These are phyloP conservation scores for Tagetes erecta DNA, from an alignment of 129 eudicot genomes.

Conservation along the genomic window DNA sequence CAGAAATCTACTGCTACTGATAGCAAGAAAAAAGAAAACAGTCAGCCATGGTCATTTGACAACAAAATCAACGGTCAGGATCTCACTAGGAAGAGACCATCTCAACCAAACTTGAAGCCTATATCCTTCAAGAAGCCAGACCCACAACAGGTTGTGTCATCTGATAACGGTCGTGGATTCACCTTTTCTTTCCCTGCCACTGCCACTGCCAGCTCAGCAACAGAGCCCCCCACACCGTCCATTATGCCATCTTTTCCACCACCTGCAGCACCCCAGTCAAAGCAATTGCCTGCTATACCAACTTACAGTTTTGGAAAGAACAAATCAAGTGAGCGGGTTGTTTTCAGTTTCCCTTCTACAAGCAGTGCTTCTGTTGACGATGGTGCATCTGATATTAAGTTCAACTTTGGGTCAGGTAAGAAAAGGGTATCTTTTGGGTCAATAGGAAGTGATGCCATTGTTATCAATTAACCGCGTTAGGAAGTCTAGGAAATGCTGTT, in stretches of 20 bases:
- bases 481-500: slow-evolving; percentile 9
- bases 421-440: slow-evolving; percentile 58
- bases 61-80: slow-evolving; percentile 43
- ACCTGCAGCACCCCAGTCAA: slow-evolving; percentile 33
- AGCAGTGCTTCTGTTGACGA: slow-evolving; percentile 38
- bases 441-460: slow-evolving; percentile 50
- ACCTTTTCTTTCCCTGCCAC: slow-evolving; percentile 70
- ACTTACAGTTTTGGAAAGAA: slow-evolving; percentile 61
- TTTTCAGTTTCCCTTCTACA: slow-evolving; percentile 68
- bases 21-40: slow-evolving; percentile 26
- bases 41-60: slow-evolving; percentile 36
- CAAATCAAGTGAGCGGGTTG: slow-evolving; percentile 49
- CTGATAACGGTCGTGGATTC: slow-evolving; percentile 57
- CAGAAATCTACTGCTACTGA: slow-evolving; percentile 25
- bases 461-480: slow-evolving; percentile 21
- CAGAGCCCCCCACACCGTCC: slow-evolving; percentile 95
- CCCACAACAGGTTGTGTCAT: slow-evolving; percentile 38
- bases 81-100: slow-evolving; percentile 35
- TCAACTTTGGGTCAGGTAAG: slow-evolving; percentile 71
- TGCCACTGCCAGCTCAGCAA: slow-evolving; percentile 43
- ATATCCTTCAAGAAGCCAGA: slow-evolving; percentile 54
- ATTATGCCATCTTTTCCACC: slow-evolving; percentile 53
- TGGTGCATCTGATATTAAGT: slow-evolving; percentile 63
- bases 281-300: slow-evolving; percentile 43
- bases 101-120: slow-evolving; percentile 53